phyloP scores from a whole-genome alignment of 345 rosid genomes.

The Brassica napus region DNA sequence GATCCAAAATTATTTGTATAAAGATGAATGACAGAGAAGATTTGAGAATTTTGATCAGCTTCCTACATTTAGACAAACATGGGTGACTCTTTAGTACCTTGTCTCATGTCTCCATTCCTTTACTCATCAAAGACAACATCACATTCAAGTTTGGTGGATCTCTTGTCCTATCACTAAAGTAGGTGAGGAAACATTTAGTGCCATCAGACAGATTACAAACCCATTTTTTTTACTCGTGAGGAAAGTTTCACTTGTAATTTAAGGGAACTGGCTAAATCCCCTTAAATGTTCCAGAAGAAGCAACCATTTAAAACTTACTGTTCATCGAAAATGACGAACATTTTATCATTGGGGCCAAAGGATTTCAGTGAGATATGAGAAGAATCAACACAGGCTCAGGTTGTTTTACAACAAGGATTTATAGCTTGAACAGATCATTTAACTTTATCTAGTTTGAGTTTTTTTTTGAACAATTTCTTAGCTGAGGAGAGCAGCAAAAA shows the following conservation, averaged over 20 bases:
- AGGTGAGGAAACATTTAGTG: constrained; percentile 35
- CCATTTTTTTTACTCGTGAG: constrained; percentile 16
- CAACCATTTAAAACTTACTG: constrained; percentile 43
- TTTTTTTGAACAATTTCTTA: neutral
- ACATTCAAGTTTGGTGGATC: constrained; percentile 44
- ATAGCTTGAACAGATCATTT: neutral
- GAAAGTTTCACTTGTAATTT: constrained; percentile 36
- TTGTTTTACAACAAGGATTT: constrained; percentile 1
- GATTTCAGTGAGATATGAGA: constrained; percentile 40
- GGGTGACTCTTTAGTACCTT: constrained; percentile 35
- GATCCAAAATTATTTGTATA: neutral
- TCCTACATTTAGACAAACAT: constrained; percentile 34
- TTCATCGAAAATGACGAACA: constrained; percentile 60
- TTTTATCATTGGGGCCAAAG: constrained; percentile 43
- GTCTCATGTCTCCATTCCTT: constrained; percentile 40
- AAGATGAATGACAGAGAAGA: constrained; percentile 31
- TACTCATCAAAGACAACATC: constrained; percentile 39
- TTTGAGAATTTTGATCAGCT: constrained; percentile 17
- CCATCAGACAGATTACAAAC: constrained; percentile 15
- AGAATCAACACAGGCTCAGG: constrained; percentile 17
- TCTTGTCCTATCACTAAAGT: constrained; percentile 35
- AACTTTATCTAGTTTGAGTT: neutral
- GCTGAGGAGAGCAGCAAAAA: neutral
- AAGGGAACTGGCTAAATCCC: constrained; percentile 37
- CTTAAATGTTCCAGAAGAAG: constrained; percentile 38